Evolutionary conservation across 345 rosid species (phyloP).

Genomic region (Pistacia vera): DNA sequence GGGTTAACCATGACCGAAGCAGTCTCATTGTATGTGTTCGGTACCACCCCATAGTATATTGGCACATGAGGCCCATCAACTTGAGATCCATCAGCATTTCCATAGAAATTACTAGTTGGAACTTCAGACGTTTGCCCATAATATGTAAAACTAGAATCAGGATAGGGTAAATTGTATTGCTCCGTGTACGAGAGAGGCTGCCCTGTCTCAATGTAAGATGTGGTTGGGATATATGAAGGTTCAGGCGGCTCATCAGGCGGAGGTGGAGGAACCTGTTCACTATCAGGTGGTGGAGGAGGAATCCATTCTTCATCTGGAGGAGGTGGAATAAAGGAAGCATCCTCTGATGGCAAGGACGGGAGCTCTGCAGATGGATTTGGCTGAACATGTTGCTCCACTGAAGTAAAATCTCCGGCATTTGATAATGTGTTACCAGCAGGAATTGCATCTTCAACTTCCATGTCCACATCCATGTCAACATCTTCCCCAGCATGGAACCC

Average conservation of each 20-base stretch:
- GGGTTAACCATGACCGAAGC: conserved; percentile 50
- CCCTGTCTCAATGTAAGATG: conserved; percentile 44
- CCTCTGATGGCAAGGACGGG: conserved; percentile 24
- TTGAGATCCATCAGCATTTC: conserved; percentile 68
- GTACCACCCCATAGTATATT: conserved; percentile 56
- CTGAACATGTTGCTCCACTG: conserved; percentile 41
- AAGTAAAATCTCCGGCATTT: conserved; percentile 29
- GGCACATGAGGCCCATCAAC: conserved; percentile 54
- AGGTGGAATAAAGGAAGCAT: conserved; percentile 47
- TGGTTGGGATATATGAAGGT: conserved; percentile 47
- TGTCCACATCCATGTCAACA: conserved; percentile 94
- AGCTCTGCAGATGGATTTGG: conserved; percentile 40
- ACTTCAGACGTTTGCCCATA: conserved; percentile 45
- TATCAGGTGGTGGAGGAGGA: conserved; percentile 92
- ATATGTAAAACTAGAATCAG: conserved; percentile 55
- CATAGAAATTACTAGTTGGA: conserved; percentile 54
- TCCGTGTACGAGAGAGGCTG: conserved; percentile 52
- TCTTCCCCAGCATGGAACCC: conserved; percentile 51
- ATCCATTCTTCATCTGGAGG: conserved; percentile 89
- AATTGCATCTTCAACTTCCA: conserved; percentile 85
- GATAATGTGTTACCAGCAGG: conserved; percentile 27
- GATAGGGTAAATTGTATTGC: conserved; percentile 56
- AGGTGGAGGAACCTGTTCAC: conserved; percentile 76
- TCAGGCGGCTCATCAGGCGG: conserved; percentile 68
- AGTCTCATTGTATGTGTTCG: conserved; percentile 56